Evolutionary conservation across 768 basidiomycete genomes (phyloP).

Genomic region (Suillus lakei): DNA sequence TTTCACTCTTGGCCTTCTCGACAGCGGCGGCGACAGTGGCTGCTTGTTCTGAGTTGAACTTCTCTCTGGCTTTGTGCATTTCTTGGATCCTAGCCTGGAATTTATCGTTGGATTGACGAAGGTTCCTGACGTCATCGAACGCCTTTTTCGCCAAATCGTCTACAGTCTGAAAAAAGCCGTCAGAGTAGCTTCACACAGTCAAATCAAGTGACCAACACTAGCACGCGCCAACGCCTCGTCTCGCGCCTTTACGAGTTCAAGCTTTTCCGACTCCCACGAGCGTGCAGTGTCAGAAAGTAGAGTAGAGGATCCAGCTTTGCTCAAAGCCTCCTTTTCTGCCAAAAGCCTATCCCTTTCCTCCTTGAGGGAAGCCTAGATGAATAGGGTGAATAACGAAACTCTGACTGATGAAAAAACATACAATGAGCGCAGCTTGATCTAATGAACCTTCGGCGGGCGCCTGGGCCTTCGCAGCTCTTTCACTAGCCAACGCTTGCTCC

Average conservation of each 20-base stretch:
- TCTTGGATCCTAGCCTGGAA: conserved; percentile 59
- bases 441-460: conserved; percentile 13
- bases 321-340: conserved; percentile 56
- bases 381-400: neutral
- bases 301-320: conserved; percentile 22
- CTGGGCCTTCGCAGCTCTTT: conserved; percentile 35
- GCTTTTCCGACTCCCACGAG: conserved; percentile 64
- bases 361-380: conserved; percentile 51
- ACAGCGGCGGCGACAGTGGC: conserved; percentile 60
- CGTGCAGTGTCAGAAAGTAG: conserved; percentile 38
- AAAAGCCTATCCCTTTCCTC: conserved; percentile 67
- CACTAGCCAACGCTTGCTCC: conserved; percentile 44
- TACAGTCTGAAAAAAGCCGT: conserved; percentile 35
- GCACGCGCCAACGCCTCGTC: conserved; percentile 62
- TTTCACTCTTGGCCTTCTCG: conserved; percentile 56
- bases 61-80: conserved; percentile 55
- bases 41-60: conserved; percentile 46
- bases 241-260: conserved; percentile 57
- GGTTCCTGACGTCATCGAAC: conserved; percentile 46
- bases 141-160: conserved; percentile 51
- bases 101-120: conserved; percentile 52
- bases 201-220: conserved; percentile 47
- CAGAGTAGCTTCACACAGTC: neutral
- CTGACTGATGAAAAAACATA: conserved; percentile 20
- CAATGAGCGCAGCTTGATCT: conserved; percentile 37